phyloP scores from a whole-genome alignment of 371 early-diverging fungal genomes.

The Mortierella sp. region DNA sequence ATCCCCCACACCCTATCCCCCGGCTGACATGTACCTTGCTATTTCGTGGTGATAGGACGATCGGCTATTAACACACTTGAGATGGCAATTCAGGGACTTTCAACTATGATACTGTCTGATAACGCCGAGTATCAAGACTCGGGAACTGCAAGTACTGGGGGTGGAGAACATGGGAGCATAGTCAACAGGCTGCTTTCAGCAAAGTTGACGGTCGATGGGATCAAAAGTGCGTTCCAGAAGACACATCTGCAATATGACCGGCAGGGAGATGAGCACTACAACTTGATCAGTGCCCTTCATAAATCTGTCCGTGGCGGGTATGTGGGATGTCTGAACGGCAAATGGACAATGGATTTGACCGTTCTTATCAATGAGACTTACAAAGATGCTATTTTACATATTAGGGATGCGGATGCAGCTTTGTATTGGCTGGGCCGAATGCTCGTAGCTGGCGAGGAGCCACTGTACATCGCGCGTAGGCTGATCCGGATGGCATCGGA shows the following conservation, averaged over 20 bases:
- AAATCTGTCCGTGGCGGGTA: constrained; percentile 85
- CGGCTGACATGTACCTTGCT: not conserved
- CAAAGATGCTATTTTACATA: not conserved
- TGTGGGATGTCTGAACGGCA: not conserved
- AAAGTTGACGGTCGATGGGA: constrained; percentile 56
- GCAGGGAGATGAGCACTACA: constrained; percentile 90
- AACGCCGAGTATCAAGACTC: not conserved
- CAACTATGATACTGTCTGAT: constrained; percentile 23
- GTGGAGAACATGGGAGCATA: not conserved
- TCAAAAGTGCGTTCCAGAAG: constrained; percentile 78
- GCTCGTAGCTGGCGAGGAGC: constrained; percentile 91
- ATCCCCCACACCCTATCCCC: too few relatives aligned
- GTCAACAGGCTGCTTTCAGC: constrained; percentile 19
- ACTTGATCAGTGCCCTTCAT: constrained; percentile 88
- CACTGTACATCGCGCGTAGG: constrained; percentile 75
- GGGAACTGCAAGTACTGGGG: not conserved
- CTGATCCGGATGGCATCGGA: constrained; percentile 87
- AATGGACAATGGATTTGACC: not conserved
- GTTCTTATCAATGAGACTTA: not conserved
- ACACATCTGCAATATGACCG: constrained; percentile 83
- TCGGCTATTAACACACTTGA: constrained; percentile 77
- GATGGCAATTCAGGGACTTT: constrained; percentile 60
- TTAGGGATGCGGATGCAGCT: constrained; percentile 76
- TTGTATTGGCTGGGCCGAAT: constrained; percentile 92
- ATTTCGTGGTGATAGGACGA: constrained; percentile 59